These are phyloP conservation scores for Saururus chinensis DNA, from an alignment of 164 flowering plant genomes.

Conservation along the genomic window DNA sequence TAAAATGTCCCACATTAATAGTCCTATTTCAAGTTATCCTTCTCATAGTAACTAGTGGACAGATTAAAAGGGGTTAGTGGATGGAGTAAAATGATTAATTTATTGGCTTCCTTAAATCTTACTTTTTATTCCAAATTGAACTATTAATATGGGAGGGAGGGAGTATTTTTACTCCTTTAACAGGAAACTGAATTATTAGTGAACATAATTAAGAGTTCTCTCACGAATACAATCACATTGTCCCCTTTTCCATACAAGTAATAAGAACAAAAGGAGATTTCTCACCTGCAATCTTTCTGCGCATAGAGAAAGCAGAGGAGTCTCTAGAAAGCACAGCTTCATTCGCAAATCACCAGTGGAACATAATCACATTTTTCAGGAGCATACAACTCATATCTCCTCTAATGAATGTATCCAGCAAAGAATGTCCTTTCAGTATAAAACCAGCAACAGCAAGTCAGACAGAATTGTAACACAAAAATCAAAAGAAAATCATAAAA, in stretches of 20 bases:
- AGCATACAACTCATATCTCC: neutral
- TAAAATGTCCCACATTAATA: too few species aligned
- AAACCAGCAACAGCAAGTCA: too few species aligned
- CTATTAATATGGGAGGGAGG: too few species aligned
- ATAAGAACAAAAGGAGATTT: constrained; percentile 1
- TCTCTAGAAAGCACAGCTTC: constrained; percentile 23
- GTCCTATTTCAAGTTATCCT: too few species aligned
- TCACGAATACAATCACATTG: neutral
- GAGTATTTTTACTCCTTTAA: too few species aligned
- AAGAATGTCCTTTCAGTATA: neutral
- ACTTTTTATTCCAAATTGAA: too few species aligned
- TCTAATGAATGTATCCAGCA: neutral
- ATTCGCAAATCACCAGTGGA: constrained; percentile 20
- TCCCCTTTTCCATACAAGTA: neutral
- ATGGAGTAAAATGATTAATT: neutral
- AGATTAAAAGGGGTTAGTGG: too few species aligned
- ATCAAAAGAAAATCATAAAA: too few species aligned
- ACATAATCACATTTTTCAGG: constrained; percentile 18
- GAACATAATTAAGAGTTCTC: neutral
- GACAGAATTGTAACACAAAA: too few species aligned
- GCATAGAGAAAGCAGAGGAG: constrained; percentile 20
- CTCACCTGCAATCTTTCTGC: constrained; percentile 22
- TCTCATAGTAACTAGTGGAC: too few species aligned
- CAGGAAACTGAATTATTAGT: neutral
- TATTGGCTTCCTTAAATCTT: neutral